Percentiles rank a stretch among this genome's conserved stretches.
phyloP scores from a whole-genome alignment of 1,284 basidiomycete species.

The Microbotryum scabiosae region DNA sequence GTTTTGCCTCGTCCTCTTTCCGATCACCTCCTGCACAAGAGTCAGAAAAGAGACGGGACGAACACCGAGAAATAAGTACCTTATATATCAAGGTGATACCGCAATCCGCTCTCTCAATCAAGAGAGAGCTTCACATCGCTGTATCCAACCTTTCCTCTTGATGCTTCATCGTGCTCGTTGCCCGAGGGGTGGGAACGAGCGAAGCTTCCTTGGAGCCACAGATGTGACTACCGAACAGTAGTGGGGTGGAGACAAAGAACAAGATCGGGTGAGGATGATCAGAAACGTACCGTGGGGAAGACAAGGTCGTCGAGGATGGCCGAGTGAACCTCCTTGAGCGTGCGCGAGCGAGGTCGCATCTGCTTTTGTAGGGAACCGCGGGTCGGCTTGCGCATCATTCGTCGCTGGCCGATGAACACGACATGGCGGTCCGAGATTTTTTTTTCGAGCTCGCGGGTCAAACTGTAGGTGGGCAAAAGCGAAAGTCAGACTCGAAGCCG shows the following conservation, averaged over 20 bases:
- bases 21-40: constrained; percentile 62
- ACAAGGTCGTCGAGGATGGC: constrained; percentile 98
- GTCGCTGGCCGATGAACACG: constrained; percentile 96
- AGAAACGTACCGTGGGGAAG: constrained; percentile 65
- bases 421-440: constrained; percentile 99
- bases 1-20: constrained; percentile 87
- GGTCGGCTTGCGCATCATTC: constrained; percentile 96
- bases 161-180: neutral
- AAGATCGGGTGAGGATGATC: neutral
- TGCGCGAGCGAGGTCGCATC: constrained; percentile 94
- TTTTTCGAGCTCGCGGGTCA: constrained; percentile 99
- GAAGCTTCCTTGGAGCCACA: neutral
- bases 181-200: neutral
- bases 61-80: neutral
- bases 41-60: neutral
- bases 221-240: neutral
- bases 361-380: constrained; percentile 86
- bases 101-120: constrained; percentile 15
- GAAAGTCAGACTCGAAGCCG: neutral
- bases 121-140: constrained; percentile 24
- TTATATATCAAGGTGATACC: constrained; percentile 19
- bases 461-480: constrained; percentile 48
- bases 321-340: constrained; percentile 95
- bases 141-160: constrained; percentile 15
- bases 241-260: neutral